phyloP scores from a whole-genome alignment of 1,284 basidiomycete species.

The Microbotryomycetes sp. region DNA sequence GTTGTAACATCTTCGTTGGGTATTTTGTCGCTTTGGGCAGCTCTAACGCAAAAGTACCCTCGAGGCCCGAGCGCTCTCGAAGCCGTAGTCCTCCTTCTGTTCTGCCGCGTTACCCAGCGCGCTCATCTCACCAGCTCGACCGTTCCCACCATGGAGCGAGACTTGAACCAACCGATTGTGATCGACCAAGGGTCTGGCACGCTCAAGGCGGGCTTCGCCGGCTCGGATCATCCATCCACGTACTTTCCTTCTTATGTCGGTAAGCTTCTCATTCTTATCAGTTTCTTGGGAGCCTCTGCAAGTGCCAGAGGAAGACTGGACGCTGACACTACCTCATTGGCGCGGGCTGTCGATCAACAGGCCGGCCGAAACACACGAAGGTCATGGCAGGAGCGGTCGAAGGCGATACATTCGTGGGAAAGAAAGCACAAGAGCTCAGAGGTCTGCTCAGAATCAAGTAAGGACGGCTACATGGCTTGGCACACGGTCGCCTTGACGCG shows the following conservation, averaged over 20 bases:
- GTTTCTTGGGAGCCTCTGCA: neutral
- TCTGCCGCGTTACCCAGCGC: neutral
- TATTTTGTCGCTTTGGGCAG: neutral
- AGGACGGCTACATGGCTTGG: neutral
- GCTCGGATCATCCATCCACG: slow-evolving; percentile 94
- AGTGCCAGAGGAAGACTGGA: neutral
- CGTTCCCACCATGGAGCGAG: slow-evolving; percentile 8
- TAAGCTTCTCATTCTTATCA: slow-evolving; percentile 43
- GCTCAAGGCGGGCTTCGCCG: slow-evolving; percentile 95
- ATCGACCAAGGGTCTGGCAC: slow-evolving; percentile 89
- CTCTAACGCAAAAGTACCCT: no score
- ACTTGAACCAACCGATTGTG: slow-evolving; percentile 29
- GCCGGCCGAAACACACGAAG: slow-evolving; percentile 87
- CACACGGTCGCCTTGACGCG: neutral
- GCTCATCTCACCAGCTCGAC: neutral
- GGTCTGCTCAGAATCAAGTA: slow-evolving; percentile 76
- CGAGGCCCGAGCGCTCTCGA: no score
- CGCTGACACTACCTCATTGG: neutral
- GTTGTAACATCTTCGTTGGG: neutral
- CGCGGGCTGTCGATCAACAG: slow-evolving; percentile 44
- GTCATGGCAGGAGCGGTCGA: slow-evolving; percentile 91
- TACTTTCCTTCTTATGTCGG: slow-evolving; percentile 95
- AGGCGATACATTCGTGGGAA: slow-evolving; percentile 86
- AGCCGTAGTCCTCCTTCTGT: no score
- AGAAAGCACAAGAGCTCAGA: slow-evolving; percentile 84